A percentile compares a stretch with the other conserved stretches of the same genome.
Evolutionary conservation across 768 basidiomycete species (phyloP).

Genomic region (Suillus cothurnatus): DNA sequence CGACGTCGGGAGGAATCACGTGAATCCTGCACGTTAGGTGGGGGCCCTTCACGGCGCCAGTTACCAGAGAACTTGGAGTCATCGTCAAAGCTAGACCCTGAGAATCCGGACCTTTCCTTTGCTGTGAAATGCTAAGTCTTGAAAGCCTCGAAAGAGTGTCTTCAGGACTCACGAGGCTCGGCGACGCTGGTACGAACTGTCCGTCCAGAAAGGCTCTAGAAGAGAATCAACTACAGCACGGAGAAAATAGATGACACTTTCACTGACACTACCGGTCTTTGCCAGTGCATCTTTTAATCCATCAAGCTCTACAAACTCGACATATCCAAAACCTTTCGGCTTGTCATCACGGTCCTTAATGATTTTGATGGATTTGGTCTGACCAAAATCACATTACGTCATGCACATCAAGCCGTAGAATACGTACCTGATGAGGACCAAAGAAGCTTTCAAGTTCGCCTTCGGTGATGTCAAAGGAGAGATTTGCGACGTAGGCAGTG

Average conservation of each 20-base stretch:
- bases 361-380: slow-evolving; percentile 88
- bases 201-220: slow-evolving; percentile 72
- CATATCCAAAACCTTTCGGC: slow-evolving; percentile 97
- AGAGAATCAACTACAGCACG: neutral
- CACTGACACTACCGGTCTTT: slow-evolving; percentile 68
- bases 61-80: slow-evolving; percentile 80
- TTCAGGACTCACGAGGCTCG: slow-evolving; percentile 80
- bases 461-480: slow-evolving; percentile 91
- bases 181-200: slow-evolving; percentile 91
- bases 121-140: slow-evolving; percentile 45
- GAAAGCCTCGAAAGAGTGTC: slow-evolving; percentile 6
- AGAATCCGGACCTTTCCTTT: slow-evolving; percentile 69
- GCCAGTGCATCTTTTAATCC: slow-evolving; percentile 82
- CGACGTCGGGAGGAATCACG: slow-evolving; percentile 68
- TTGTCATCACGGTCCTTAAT: slow-evolving; percentile 93
- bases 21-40: slow-evolving; percentile 66
- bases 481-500: slow-evolving; percentile 96
- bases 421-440: slow-evolving; percentile 55
- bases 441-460: slow-evolving; percentile 83
- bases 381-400: slow-evolving; percentile 1
- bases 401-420: slow-evolving; percentile 1
- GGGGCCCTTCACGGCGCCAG: slow-evolving; percentile 88
- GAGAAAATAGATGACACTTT: neutral
- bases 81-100: slow-evolving; percentile 57
- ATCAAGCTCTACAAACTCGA: slow-evolving; percentile 90